A percentile compares a stretch with the other conserved stretches of the same genome.
phyloP scores from a whole-genome alignment of 805 yeast species.

The Isabelozyma pseudorhagii region DNA sequence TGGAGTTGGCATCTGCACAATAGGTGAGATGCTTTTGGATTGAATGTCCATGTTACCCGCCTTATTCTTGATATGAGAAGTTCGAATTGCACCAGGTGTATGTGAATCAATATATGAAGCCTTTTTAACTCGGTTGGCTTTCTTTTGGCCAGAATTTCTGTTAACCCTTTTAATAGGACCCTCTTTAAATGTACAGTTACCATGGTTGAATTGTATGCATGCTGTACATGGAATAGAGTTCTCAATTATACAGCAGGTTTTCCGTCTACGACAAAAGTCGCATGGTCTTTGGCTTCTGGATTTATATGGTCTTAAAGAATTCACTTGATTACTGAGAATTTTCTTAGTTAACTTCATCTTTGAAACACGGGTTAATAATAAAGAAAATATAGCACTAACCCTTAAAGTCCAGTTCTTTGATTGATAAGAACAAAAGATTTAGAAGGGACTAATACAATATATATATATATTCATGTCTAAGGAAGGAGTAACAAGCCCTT shows the following conservation, averaged over 20 bases:
- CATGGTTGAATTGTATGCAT: conserved; percentile 25
- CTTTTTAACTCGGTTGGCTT: neutral
- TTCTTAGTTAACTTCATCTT: neutral
- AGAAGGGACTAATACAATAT: neutral
- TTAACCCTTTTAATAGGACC: conserved; percentile 21
- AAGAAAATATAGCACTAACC: neutral
- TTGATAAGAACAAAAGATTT: too few species aligned
- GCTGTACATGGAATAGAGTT: conserved; percentile 27
- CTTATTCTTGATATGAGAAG: neutral
- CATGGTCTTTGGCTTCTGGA: conserved; percentile 33
- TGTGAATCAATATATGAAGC: neutral
- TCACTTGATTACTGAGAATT: conserved; percentile 1
- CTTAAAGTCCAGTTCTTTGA: too few species aligned
- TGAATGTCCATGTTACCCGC: neutral
- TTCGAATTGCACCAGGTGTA: neutral
- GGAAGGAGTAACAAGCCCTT: neutral
- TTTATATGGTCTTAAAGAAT: conserved; percentile 24
- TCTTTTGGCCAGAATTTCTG: neutral
- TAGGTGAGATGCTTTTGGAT: neutral
- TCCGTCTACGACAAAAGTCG: conserved; percentile 31
- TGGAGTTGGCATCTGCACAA: neutral
- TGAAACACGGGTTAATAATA: neutral
- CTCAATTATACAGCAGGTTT: conserved; percentile 33
- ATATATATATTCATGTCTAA: too few species aligned
- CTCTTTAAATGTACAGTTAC: conserved; percentile 26